Base-by-base conservation (phyloP, 495 filamentous ascomycete genomes). In the Podospora sp. region DNA sequence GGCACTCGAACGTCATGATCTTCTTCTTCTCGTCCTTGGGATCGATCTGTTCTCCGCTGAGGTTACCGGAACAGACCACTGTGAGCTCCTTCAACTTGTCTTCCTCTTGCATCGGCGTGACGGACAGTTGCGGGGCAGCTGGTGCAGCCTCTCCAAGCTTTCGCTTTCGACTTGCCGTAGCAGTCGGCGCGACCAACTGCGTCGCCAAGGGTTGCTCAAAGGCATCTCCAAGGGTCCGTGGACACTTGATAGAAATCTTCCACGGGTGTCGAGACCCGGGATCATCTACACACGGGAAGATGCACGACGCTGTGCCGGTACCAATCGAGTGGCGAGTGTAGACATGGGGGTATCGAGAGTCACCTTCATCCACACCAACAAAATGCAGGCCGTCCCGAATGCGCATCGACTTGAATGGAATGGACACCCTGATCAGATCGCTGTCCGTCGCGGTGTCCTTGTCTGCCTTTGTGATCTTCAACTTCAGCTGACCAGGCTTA, bases 251-350 rank as follows among this genome's bases (percentile, higher is more conserved):
- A 1, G 89, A 90, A 25, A 99, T 79, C 62, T 93, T 93, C 93
- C 94, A 99, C 1, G 87, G 87, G 74, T 89, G 94, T 63, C 92
- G 86, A 33, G 91, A 87, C 26, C 85, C 84, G 5, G 88, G 83
- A 73, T 96, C 91, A 74, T 98, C 96, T 25, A 97, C 82, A 69
- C 94, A 97, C 11, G 95, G 95, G 71, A 98, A 98, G 12, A 97
- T 85, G 71, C 89, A 90, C 63, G 87, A 94, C 6, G 92, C 90
- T 46, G 86, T 86, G n/a, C 93, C 92, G 6, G 92, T 87, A 59
- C 88, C 88, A 18, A 88, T 76, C 1, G 87, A 89, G 69, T 93
- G 94, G 25, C 89, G 92, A 0, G 96, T 94, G 75, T 94, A 99
- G 0, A 90, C 90, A 76, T 98, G 93, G 0, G 95, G 94, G 73